These are phyloP conservation scores for Xylariaceae sp. DNA, from an alignment of 2,329 filamentous ascomycete species.

Conservation along the genomic window DNA sequence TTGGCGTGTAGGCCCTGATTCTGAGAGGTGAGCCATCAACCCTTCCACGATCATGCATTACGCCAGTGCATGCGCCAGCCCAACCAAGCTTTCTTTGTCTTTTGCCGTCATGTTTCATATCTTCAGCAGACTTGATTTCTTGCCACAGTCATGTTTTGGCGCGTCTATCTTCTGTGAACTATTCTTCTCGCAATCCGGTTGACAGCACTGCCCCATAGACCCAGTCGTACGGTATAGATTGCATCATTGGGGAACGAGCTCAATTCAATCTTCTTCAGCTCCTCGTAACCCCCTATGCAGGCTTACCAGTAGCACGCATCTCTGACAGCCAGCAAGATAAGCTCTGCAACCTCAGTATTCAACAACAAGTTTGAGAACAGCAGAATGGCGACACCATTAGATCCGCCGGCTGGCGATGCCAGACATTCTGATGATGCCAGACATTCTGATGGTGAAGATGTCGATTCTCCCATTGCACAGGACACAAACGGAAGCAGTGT, in stretches of 20 bases:
- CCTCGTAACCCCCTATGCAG: neutral
- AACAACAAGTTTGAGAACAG: neutral
- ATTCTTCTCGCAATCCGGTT: neutral
- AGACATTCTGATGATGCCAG: neutral
- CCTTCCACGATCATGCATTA: no score
- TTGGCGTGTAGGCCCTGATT: neutral
- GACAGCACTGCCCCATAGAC: neutral
- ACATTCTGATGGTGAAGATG: neutral
- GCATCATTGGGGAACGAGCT: neutral
- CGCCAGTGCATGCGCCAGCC: no score
- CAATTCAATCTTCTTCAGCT: neutral
- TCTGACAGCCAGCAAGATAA: neutral
- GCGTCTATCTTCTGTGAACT: neutral
- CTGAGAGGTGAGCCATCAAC: neutral
- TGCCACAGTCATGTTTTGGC: neutral
- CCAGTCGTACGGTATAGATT: constrained; percentile 1
- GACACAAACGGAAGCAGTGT: neutral
- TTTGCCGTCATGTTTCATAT: neutral
- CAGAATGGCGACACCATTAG: neutral
- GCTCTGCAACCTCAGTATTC: neutral
- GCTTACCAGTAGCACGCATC: neutral
- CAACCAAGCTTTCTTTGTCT: neutral
- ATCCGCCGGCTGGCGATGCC: neutral
- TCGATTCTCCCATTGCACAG: neutral
- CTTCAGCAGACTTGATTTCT: neutral